Base-by-base conservation (phyloP, 495 filamentous ascomycete genomes). In the Thermochaetoides thermophila region DNA sequence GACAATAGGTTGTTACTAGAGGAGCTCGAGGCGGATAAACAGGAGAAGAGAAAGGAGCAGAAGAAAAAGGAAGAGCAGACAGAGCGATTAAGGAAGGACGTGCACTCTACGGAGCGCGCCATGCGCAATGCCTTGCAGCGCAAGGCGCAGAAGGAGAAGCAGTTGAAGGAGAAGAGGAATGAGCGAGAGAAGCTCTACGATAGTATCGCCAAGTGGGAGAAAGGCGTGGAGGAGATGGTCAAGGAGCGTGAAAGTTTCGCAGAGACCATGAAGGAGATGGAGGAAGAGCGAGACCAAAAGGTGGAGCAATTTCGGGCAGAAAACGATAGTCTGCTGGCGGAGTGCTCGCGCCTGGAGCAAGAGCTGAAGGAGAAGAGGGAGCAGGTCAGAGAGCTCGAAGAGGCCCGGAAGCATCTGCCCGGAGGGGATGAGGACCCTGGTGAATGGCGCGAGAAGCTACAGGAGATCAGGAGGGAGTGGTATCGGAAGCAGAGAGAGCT, bases 31-130 rank as follows among this genome's bases (percentile, higher is more conserved):
- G 57, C 56, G 10, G 57, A 74, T 19, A 72, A 84, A 34, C 82
- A 86, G 40, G 69, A 76, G 20, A 69, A 91, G 43, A 76, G 59
- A 46, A 74, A 78, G 44, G 64, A 73, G 24, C 66, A 84, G 24
- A 84, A 77, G 49, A 83, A 92, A 42, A 85, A 81, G 51, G 84
- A 92, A 38, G 82, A 91, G 38, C 73, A 71, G 17, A 86, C 76
- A n/a, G 73, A 78, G 28, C 78, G 80, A 46, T 52, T 94, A 18
- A 81, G 76, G 46, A 79, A 76, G 35, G 79, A 94, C 43, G 79
- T 87, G 19, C 73, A 79, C 29, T 69, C 70, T 18, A 64, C 89
- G 15, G 85, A 94, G 45, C 75, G 83, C 19, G 62, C 76, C 31
- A 95, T 92, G 56, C 69, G 83, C 31, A 68, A 73, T n/a, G 83